Conservation (phyloP, 371 early-diverging fungal species). For the Mortierella sp. region DNA sequence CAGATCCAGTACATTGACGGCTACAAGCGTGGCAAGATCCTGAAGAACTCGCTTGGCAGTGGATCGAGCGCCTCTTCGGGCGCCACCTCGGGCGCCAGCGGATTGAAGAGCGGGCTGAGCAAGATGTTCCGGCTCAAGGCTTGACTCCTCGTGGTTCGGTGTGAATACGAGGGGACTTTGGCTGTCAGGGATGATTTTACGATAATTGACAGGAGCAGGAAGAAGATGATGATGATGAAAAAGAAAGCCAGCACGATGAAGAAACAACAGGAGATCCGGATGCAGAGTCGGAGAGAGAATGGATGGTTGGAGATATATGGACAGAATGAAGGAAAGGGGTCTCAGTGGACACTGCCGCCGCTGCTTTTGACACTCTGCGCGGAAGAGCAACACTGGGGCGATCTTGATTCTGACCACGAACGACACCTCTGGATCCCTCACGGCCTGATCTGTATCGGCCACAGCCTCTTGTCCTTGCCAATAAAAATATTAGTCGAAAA, state of each 20-base stretch:
- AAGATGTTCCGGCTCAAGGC: constrained; percentile 57
- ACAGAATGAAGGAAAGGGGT: not conserved
- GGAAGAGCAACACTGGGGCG: not conserved
- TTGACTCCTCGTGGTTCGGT: constrained; percentile 52
- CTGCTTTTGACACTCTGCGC: not conserved
- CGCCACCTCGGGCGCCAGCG: constrained; percentile 1
- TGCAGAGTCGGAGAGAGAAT: not conserved
- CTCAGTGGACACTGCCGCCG: not conserved
- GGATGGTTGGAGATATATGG: not conserved
- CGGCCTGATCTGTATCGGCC: not conserved
- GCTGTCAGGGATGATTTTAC: too few relatives aligned
- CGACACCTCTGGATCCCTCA: not conserved
- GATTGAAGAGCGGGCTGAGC: constrained; percentile 47
- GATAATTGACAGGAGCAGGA: not conserved
- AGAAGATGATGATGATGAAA: not conserved
- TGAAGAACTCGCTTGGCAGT: constrained; percentile 44
- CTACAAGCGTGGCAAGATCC: constrained; percentile 72
- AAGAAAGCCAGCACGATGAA: not conserved
- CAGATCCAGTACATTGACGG: constrained; percentile 82
- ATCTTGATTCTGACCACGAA: not conserved
- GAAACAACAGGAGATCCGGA: not conserved
- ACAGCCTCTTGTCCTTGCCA: not conserved
- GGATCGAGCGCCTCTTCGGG: constrained; percentile 14
- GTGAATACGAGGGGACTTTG: not conserved
- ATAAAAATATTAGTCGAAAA: constrained; percentile 5